Evolutionary conservation across 768 basidiomycete species (phyloP).

Genomic region (Boletus reticulatus): DNA sequence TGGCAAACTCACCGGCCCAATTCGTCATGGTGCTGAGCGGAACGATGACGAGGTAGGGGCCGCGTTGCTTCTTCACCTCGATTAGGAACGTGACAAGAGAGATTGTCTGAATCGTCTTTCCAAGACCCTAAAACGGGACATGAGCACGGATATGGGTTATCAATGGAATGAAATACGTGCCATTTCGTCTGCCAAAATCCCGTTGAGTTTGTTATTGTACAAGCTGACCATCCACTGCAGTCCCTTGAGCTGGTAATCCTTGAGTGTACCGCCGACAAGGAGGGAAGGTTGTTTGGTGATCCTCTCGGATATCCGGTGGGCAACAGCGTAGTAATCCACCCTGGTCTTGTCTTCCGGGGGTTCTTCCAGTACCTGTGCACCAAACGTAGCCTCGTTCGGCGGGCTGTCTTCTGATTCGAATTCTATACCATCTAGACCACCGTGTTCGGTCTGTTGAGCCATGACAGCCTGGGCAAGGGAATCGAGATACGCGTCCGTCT

Average conservation of each 20-base stretch:
- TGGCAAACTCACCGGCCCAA: conserved; percentile 96
- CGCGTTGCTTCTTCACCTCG: conserved; percentile 85
- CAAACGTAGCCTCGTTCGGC: conserved; percentile 86
- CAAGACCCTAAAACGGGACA: conserved; percentile 65
- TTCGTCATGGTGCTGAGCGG: conserved; percentile 96
- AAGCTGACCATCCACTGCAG: conserved; percentile 98
- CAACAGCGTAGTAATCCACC: conserved; percentile 95
- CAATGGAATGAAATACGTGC: conserved; percentile 35
- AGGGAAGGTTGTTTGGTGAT: conserved; percentile 69
- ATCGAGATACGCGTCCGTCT: conserved; percentile 94
- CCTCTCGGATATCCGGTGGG: conserved; percentile 89
- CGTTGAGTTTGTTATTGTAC: conserved; percentile 94
- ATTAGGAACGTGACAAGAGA: conserved; percentile 95
- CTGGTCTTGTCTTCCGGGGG: conserved; percentile 61
- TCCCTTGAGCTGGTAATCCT: conserved; percentile 94
- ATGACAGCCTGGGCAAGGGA: conserved; percentile 92
- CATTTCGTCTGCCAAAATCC: conserved; percentile 96
- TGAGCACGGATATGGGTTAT: conserved; percentile 9
- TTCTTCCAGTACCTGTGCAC: conserved; percentile 71
- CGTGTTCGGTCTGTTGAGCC: conserved; percentile 82
- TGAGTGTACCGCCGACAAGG: conserved; percentile 84
- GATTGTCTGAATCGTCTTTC: conserved; percentile 93
- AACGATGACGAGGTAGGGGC: conserved; percentile 94
- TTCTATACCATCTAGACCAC: conserved; percentile 31
- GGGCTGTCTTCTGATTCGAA: conserved; percentile 71